phyloP scores from a whole-genome alignment of 2,329 filamentous ascomycete genomes.

The Neobulgaria alba region DNA sequence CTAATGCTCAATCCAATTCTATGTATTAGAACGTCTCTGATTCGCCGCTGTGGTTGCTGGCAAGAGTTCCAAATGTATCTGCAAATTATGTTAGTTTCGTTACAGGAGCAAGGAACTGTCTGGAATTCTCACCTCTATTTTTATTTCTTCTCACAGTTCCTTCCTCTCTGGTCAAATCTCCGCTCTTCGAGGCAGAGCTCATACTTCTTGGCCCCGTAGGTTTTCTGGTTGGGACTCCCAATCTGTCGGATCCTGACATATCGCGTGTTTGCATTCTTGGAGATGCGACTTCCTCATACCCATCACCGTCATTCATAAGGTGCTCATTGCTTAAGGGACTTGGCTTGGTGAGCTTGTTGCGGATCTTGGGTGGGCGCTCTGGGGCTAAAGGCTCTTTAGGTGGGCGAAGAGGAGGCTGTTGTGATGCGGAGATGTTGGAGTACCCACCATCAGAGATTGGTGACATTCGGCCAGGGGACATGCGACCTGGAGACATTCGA shows the following conservation, averaged over 20 bases:
- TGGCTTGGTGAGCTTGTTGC: slow-evolving; percentile 43
- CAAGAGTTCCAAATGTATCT: slow-evolving; percentile 47
- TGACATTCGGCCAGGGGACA: slow-evolving; percentile 10
- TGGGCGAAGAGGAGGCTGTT: slow-evolving; percentile 45
- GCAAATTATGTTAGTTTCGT: slow-evolving; percentile 11
- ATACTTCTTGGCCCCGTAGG: slow-evolving; percentile 30
- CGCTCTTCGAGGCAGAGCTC: slow-evolving; percentile 22
- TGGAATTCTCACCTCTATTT: slow-evolving; percentile 45
- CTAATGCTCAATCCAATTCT: too few relatives aligned
- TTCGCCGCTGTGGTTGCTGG: slow-evolving; percentile 37
- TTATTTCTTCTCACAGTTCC: slow-evolving; percentile 23
- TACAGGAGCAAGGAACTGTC: slow-evolving; percentile 12
- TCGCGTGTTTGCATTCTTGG: slow-evolving; percentile 20
- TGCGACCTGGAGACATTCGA: too few relatives aligned
- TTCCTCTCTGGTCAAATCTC: slow-evolving; percentile 24
- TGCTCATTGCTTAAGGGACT: slow-evolving; percentile 50
- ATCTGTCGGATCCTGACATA: slow-evolving; percentile 13
- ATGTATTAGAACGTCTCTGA: slow-evolving; percentile 41
- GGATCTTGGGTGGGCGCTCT: slow-evolving; percentile 38
- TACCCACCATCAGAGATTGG: slow-evolving; percentile 27
- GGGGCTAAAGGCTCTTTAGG: slow-evolving; percentile 53
- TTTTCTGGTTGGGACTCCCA: slow-evolving; percentile 26
- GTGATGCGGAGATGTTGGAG: slow-evolving; percentile 20
- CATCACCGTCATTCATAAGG: slow-evolving; percentile 16
- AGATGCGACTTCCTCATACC: slow-evolving; percentile 15